Evolutionary conservation across 768 basidiomycete species (phyloP).

Genomic region (Clitopilus passeckerianus): DNA sequence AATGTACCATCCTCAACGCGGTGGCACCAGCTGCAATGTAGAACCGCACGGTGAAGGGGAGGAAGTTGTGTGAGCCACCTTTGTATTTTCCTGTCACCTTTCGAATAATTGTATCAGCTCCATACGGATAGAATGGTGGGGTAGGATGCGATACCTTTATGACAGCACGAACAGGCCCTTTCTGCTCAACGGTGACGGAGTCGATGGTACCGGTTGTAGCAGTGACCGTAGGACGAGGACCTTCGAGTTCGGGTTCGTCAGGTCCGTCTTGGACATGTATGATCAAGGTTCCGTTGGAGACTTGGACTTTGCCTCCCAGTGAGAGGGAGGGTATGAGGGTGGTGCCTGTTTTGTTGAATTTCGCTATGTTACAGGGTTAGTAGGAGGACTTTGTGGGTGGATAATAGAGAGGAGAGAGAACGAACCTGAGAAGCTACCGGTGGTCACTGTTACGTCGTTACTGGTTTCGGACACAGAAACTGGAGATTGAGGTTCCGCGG

Average conservation of each 20-base stretch:
- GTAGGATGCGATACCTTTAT: slow-evolving; percentile 20
- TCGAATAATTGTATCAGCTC: not conserved
- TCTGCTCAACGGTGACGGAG: slow-evolving; percentile 26
- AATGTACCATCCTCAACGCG: slow-evolving; percentile 25
- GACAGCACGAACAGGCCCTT: slow-evolving; percentile 30
- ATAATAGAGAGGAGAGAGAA: not conserved
- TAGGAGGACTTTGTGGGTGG: not conserved
- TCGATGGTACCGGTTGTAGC: slow-evolving; percentile 21
- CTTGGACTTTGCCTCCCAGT: slow-evolving; percentile 20
- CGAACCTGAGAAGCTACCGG: slow-evolving; percentile 27
- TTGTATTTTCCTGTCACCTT: slow-evolving; percentile 31
- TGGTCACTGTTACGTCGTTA: slow-evolving; percentile 22
- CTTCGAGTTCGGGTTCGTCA: slow-evolving; percentile 25
- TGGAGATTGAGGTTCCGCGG: slow-evolving; percentile 23
- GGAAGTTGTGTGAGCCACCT: slow-evolving; percentile 23
- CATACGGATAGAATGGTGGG: not conserved
- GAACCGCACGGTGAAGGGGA: slow-evolving; percentile 30
- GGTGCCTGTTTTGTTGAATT: slow-evolving; percentile 26
- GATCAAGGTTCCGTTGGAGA: slow-evolving; percentile 23
- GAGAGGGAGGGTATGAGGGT: slow-evolving; percentile 24
- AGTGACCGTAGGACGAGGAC: slow-evolving; percentile 15
- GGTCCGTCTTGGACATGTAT: slow-evolving; percentile 27
- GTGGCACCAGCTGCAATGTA: slow-evolving; percentile 29
- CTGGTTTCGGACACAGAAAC: slow-evolving; percentile 22
- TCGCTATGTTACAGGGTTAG: slow-evolving; percentile 11